Conservation (phyloP, 2,329 filamentous ascomycete species). For the Lomentospora prolificans region DNA sequence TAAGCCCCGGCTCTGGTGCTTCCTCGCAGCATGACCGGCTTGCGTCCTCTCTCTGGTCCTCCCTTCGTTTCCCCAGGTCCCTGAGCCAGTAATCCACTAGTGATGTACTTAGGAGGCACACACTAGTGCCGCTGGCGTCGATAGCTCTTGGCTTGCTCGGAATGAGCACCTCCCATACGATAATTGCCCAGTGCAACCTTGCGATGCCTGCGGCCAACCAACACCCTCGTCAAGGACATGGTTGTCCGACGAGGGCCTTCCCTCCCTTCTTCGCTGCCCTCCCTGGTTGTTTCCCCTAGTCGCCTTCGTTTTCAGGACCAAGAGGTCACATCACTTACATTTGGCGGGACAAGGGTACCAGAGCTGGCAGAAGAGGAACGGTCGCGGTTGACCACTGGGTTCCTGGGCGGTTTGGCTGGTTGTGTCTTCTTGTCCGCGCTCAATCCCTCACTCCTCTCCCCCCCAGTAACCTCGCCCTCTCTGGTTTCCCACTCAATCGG, state of each 20-base stretch:
- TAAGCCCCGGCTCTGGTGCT: neutral
- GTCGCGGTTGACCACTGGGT: neutral
- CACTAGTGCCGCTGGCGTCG: neutral
- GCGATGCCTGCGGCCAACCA: neutral
- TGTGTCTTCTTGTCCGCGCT: neutral
- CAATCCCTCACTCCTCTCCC: neutral
- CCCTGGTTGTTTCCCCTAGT: neutral
- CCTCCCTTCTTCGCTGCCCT: neutral
- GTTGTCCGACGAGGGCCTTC: neutral
- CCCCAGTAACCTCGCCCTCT: neutral
- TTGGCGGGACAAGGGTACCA: neutral
- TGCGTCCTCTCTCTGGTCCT: neutral
- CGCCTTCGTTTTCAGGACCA: neutral
- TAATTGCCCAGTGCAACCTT: slow-evolving; percentile 1
- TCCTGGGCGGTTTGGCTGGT: neutral
- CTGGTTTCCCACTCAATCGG: neutral
- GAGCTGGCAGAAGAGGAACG: too few relatives aligned
- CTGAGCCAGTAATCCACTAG: neutral
- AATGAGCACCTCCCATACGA: neutral
- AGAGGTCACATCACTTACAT: neutral
- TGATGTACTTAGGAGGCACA: neutral
- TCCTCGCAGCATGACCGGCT: neutral
- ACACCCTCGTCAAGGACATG: neutral
- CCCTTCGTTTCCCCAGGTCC: neutral
- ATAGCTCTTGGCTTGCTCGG: neutral